Base-by-base conservation (phyloP, 495 filamentous ascomycete species). In the Annulohypoxylon stygium region DNA sequence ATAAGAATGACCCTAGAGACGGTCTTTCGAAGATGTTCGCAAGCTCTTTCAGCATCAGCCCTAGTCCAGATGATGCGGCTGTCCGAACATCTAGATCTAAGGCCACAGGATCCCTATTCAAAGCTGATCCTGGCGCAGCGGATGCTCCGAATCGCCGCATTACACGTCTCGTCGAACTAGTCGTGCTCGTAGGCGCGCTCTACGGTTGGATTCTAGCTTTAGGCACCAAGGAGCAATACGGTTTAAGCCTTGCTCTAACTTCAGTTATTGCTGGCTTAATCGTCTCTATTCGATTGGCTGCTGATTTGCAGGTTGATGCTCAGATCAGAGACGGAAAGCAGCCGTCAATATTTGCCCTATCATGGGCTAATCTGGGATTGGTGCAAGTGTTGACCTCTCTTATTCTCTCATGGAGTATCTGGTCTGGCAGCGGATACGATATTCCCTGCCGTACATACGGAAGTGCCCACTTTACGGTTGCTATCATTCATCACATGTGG, bases 11-110 rank as follows among this genome's bases (percentile, higher is more conserved):
- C 53, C 79, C 79, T 0, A 64, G 79, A 36, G 78, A 79, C 41
- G 59, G 57, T 3, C 74, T 81, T 34, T 79, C 78, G 11, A 76
- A 67, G 20, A 76, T 81, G 70, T 78, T 81, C 47, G 74, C 69
- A 12, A 75, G 47, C 53, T 76, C 74, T 7, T 81, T 81, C 39
- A 78, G 74, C 53, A 68, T 81, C 41, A 75, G 77, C 45, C 74
- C 74, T 45, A 53, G 65, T 48, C 74, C 72, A 48, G 65, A 71
- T 45, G 77, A 78, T 23, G 74, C 72, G 11, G 51, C 33, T n/a
- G 37, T 36, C 25, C 61, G 54, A 23, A 51, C 23, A 5, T 30
- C 58, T 37, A 63, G 11, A 41, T 5, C 14, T 30, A 41, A 25
- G 26, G 51, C 12, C 18, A 61, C 33, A 39, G 48, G 6, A n/a